Evolutionary conservation across 345 rosid genomes (phyloP), one percentile per base, ranked within the genome.

Genomic region (Erysimum cheiranthoides): DNA sequence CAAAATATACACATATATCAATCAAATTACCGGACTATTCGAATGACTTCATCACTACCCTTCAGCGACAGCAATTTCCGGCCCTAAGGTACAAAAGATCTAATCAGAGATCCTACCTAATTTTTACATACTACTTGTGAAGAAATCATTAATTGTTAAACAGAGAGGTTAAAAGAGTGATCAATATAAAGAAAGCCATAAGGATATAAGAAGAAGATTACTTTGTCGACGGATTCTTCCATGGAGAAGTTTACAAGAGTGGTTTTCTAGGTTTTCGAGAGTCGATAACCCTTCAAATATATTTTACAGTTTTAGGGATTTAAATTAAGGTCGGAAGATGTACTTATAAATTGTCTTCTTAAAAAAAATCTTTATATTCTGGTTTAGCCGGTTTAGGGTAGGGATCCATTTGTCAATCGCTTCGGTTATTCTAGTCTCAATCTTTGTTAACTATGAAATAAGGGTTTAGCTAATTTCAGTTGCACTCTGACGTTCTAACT

Each of bases 381-480:
- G 25, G 25, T 21, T 21, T 21, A 21, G 25, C 25, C 25, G 25
- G 25, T 21, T 21, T 21, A 21, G 25, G 25, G 25, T 21, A 21
- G 25, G 25, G 25, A 21, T 21, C 25, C n/a, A n/a, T n/a, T n/a
- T n/a, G n/a, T n/a, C n/a, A 84, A 93, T 91, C 0, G 93, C 97
- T 5, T 4, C 70, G 51, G 82, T 79, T 67, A 89, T 87, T 74
- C 97, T 82, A 56, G 76, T 80, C 73, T 87, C 71, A 36, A 93
- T 73, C 34, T 72, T 87, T 39, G 77, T 53, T 61, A 88, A 35
- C 25, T 81, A 5, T 35, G 38, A 35, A 7, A 36, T 1, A 21
- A 21, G 25, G 25, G 25, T 21, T 21, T 21, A 21, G 25, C 25
- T 21, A 21, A 21, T 21, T 21, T 21, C 25, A 21, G 1, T 21